Percentiles rank a stretch among this genome's conserved stretches.
Conservation (phyloP, 768 basidiomycete species). For the Tricholoma sp. region DNA sequence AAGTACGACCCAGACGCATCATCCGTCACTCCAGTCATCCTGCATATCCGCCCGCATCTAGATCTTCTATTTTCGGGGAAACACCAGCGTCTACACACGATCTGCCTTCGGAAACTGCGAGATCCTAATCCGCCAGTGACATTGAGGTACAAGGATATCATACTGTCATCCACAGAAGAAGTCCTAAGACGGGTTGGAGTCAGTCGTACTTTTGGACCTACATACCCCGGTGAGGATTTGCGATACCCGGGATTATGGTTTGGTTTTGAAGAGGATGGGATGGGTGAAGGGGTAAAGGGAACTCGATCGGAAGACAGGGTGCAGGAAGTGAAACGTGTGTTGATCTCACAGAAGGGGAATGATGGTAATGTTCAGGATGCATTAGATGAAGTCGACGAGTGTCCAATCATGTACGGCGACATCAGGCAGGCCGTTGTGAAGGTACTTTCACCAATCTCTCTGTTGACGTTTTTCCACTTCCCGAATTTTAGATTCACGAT, state of each 20-base stretch:
- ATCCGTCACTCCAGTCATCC: slow-evolving; percentile 64
- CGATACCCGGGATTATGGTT: slow-evolving; percentile 83
- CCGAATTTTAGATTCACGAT: slow-evolving; percentile 51
- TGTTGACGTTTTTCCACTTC: not conserved
- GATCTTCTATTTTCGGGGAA: slow-evolving; percentile 82
- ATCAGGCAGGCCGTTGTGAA: slow-evolving; percentile 63
- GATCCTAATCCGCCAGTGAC: slow-evolving; percentile 63
- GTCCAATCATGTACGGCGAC: slow-evolving; percentile 67
- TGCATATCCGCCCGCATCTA: slow-evolving; percentile 76
- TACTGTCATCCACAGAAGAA: slow-evolving; percentile 58
- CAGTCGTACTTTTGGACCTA: slow-evolving; percentile 74
- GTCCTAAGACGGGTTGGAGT: slow-evolving; percentile 60
- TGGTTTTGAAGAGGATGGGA: slow-evolving; percentile 71
- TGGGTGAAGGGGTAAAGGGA: slow-evolving; percentile 51
- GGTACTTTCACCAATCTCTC: slow-evolving; percentile 30
- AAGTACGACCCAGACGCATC: slow-evolving; percentile 76
- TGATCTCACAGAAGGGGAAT: slow-evolving; percentile 64
- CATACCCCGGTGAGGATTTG: slow-evolving; percentile 71
- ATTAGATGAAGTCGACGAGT: slow-evolving; percentile 67
- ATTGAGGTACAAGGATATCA: slow-evolving; percentile 59
- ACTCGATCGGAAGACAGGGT: slow-evolving; percentile 53
- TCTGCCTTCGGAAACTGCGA: slow-evolving; percentile 63
- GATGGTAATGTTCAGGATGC: slow-evolving; percentile 56
- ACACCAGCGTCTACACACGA: slow-evolving; percentile 75
- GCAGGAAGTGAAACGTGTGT: slow-evolving; percentile 73